Evolutionary conservation across 176 grass and related monocot genomes (phyloP).

Genomic region (Cenchrus purpureus): DNA sequence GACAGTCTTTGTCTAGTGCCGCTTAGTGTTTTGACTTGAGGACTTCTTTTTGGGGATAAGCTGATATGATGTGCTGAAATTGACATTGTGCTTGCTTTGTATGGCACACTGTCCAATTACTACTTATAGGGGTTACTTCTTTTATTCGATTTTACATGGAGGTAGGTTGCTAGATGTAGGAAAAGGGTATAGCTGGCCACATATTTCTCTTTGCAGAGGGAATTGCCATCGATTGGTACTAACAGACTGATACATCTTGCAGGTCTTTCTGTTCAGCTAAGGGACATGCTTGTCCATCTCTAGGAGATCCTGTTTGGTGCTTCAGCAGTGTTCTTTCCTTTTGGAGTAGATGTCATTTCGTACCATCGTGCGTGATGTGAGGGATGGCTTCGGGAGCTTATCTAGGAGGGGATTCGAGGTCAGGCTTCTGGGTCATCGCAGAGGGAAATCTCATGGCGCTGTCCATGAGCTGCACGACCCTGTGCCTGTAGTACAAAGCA

Average conservation of each 20-base stretch:
- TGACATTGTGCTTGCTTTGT: not conserved
- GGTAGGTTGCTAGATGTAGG: not conserved
- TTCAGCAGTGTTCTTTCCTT: conserved; percentile 12
- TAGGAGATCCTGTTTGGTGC: not conserved
- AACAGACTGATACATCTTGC: conserved; percentile 27
- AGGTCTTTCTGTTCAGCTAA: conserved; percentile 18
- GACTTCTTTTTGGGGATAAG: not conserved
- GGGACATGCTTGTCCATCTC: conserved; percentile 16
- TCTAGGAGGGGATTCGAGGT: conserved; percentile 65
- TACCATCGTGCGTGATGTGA: conserved; percentile 62
- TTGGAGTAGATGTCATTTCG: conserved; percentile 67
- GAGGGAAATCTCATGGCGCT: conserved; percentile 68
- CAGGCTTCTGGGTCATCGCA: conserved; percentile 43
- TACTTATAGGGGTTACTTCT: not conserved
- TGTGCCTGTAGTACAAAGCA: conserved; percentile 51
- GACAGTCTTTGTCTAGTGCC: not conserved
- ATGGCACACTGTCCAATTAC: not conserved
- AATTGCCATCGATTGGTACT: not conserved
- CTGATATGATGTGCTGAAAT: not conserved
- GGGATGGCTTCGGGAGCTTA: conserved; percentile 65
- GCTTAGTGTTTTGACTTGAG: not conserved
- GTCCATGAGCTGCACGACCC: conserved; percentile 71
- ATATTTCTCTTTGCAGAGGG: not conserved
- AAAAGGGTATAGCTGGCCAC: not conserved
- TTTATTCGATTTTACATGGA: not conserved